Conservation (phyloP, 106 monocot genomes). For the Platanthera guangdongensis region DNA sequence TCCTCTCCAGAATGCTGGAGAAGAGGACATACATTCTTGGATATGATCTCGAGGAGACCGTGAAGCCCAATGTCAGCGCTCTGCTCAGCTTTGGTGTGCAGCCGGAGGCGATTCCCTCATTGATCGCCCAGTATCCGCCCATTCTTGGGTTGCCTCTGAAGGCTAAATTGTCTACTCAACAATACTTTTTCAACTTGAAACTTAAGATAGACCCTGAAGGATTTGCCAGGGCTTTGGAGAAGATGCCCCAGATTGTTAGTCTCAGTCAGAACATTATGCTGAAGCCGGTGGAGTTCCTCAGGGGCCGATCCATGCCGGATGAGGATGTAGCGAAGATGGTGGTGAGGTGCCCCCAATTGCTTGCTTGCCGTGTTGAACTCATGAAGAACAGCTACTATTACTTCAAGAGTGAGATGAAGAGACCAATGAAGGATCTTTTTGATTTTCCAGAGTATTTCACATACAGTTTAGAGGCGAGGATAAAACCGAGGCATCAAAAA, state of each 20-base stretch:
- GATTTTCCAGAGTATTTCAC: slow-evolving; percentile 93
- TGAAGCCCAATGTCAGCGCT: slow-evolving; percentile 69
- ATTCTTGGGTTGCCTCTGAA: slow-evolving; percentile 70
- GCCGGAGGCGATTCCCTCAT: slow-evolving; percentile 38
- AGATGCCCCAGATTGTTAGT: slow-evolving; percentile 79
- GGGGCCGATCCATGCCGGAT: slow-evolving; percentile 38
- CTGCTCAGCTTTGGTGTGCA: slow-evolving; percentile 54
- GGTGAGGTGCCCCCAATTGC: slow-evolving; percentile 68
- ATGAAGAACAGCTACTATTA: slow-evolving; percentile 77
- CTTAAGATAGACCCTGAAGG: slow-evolving; percentile 57
- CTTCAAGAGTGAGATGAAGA: slow-evolving; percentile 72
- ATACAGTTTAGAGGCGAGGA: slow-evolving; percentile 80
- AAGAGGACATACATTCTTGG: slow-evolving; percentile 78
- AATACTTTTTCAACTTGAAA: slow-evolving; percentile 57
- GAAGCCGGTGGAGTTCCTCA: slow-evolving; percentile 71
- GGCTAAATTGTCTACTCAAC: slow-evolving; percentile 60
- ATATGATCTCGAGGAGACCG: slow-evolving; percentile 57
- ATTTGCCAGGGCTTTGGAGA: slow-evolving; percentile 65
- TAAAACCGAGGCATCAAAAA: slow-evolving; percentile 72
- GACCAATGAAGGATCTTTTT: slow-evolving; percentile 59
- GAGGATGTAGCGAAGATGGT: slow-evolving; percentile 65
- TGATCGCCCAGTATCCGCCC: slow-evolving; percentile 53
- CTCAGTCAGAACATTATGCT: slow-evolving; percentile 47
- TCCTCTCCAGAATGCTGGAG: slow-evolving; percentile 69
- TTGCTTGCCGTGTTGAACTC: slow-evolving; percentile 44